phyloP scores from a whole-genome alignment of 768 basidiomycete genomes.

The Punctularia strigosozonata region DNA sequence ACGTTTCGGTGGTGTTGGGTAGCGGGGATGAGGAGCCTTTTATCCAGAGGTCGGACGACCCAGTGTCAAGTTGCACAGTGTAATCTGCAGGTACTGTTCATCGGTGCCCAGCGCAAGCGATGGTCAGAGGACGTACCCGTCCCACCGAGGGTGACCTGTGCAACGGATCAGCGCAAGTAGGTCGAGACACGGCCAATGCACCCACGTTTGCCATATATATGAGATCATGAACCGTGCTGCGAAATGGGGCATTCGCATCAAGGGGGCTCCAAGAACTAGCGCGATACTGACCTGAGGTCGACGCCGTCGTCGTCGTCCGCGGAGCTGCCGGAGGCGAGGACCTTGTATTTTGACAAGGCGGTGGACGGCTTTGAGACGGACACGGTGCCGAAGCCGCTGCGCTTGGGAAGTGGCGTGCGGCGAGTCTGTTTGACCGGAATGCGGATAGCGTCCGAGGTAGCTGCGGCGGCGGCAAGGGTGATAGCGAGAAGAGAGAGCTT shows the following conservation, averaged over 20 bases:
- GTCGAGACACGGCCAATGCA: conserved; percentile 7
- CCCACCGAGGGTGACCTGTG: conserved; percentile 56
- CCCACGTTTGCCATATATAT: conserved; percentile 71
- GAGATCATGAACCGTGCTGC: conserved; percentile 63
- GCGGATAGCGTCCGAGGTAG: conserved; percentile 32
- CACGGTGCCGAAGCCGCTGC: conserved; percentile 24
- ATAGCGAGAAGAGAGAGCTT: conserved; percentile 24
- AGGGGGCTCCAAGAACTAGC: background rate
- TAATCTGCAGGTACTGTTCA: conserved; percentile 32
- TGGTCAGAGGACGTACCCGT: conserved; percentile 28
- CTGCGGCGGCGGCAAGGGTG: conserved; percentile 24
- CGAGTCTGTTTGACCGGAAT: too few species aligned
- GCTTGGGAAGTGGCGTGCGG: conserved; percentile 9
- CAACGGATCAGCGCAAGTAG: conserved; percentile 1
- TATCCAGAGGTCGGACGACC: conserved; percentile 77
- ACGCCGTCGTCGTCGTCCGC: conserved; percentile 21
- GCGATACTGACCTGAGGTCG: conserved; percentile 29
- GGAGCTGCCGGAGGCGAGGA: conserved; percentile 18
- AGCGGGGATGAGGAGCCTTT: conserved; percentile 33
- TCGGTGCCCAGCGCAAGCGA: conserved; percentile 3
- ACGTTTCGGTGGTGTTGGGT: conserved; percentile 37
- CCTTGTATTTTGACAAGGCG: conserved; percentile 5
- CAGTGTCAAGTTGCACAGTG: conserved; percentile 72
- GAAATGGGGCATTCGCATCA: conserved; percentile 9
- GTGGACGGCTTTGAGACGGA: conserved; percentile 11